These are phyloP conservation scores for Plectosphaerella plurivora DNA, from an alignment of 2,329 filamentous ascomycete genomes.

Conservation along the genomic window DNA sequence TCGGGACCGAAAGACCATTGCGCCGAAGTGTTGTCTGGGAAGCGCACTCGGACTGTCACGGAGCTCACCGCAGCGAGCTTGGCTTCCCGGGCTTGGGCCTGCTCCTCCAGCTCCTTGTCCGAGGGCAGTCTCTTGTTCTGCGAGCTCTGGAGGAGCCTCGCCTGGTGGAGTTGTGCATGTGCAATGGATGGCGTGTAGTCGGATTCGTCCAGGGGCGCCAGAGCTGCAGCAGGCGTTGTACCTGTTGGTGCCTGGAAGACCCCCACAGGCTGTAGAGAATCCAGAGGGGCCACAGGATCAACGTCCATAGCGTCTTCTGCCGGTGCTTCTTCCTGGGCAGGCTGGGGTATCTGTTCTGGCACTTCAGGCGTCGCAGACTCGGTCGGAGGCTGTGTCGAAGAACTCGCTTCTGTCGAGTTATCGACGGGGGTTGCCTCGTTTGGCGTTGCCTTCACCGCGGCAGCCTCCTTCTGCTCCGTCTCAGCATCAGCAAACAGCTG, in stretches of 20 bases:
- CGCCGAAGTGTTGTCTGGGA: conserved; percentile 80
- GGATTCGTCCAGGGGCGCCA: conserved; percentile 60
- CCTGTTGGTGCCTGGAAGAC: conserved; percentile 76
- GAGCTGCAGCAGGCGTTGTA: conserved; percentile 71
- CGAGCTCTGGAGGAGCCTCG: conserved; percentile 53
- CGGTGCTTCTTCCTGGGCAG: not conserved
- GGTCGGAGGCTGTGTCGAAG: conserved; percentile 3
- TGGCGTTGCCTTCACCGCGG: conserved; percentile 4
- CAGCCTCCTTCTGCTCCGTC: conserved; percentile 15
- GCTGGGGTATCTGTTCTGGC: not conserved
- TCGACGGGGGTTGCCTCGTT: not conserved
- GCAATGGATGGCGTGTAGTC: conserved; percentile 73
- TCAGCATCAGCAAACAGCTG: conserved; percentile 62
- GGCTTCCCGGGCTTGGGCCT: conserved; percentile 60
- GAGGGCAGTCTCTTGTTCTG: conserved; percentile 76
- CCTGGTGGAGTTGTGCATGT: conserved; percentile 72
- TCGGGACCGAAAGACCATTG: conserved; percentile 64
- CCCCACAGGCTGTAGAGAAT: conserved; percentile 49
- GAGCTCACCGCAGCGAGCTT: conserved; percentile 62
- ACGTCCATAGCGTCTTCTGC: conserved; percentile 20
- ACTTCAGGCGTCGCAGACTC: not conserved
- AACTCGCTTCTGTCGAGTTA: conserved; percentile 7
- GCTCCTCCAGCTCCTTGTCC: conserved; percentile 73
- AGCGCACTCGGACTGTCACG: conserved; percentile 74
- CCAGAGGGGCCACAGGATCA: conserved; percentile 15